These are phyloP conservation scores for Musa balbisiana DNA, from an alignment of 202 grass and related monocot species.

Conservation along the genomic window DNA sequence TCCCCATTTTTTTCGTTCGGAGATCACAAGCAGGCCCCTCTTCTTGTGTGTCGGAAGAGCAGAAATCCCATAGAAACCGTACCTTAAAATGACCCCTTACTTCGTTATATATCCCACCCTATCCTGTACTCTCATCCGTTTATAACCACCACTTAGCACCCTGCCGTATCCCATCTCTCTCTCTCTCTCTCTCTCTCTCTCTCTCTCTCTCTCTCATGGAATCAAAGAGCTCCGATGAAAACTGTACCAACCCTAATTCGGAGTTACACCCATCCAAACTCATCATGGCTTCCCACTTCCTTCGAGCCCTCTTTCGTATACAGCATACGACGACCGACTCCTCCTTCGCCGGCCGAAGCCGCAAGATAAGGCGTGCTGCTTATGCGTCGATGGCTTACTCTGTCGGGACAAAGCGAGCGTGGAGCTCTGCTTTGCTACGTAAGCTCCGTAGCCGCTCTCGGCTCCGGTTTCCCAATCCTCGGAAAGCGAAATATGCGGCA, in stretches of 20 bases:
- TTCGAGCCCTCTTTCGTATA: conserved; percentile 1
- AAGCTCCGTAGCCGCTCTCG: not conserved
- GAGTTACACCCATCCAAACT: not conserved
- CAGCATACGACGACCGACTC: not conserved
- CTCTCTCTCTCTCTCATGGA: not conserved
- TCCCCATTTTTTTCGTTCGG: not conserved
- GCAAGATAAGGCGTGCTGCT: not conserved
- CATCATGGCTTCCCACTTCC: conserved; percentile 4
- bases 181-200: not conserved
- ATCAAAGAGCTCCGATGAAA: not conserved
- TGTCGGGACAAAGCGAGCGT: not conserved
- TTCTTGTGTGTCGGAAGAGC: conserved; percentile 7
- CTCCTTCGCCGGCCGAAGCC: not conserved
- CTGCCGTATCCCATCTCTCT: not conserved
- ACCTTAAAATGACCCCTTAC: not conserved
- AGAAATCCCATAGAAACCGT: not conserved
- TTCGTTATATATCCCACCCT: not conserved
- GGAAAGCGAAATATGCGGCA: not conserved
- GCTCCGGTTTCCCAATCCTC: not conserved
- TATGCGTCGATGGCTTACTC: conserved; percentile 8
- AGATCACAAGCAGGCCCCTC: not conserved
- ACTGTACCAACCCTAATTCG: not conserved
- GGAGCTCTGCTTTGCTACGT: conserved; percentile 11
- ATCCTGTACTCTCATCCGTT: not conserved
- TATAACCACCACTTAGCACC: not conserved